Evolutionary conservation across 2,329 filamentous ascomycete genomes (phyloP), one percentile per base, ranked within the genome.

Genomic region (Thielaviopsis musarum): DNA sequence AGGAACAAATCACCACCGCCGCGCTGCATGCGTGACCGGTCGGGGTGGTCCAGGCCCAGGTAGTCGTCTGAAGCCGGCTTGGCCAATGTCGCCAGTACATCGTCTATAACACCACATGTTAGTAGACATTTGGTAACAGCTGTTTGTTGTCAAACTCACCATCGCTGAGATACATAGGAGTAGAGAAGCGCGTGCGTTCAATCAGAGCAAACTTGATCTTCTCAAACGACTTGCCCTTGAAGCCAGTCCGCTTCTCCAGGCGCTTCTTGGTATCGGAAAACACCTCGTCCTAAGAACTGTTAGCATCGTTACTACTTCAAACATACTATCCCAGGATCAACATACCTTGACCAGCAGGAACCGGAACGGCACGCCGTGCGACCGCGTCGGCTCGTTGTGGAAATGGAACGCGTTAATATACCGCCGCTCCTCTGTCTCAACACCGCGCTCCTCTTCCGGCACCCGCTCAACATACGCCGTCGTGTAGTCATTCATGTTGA

Each of bases 171-270:
- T 94, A 94, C 62, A 82, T 79, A 26, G 90, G 86, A 67, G 86
- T 89, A 48, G 86, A 83, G 71, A 88, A 94, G 51, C 76, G 75
- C 57, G 82, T 78, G 69, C 87, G 77, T 69, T 83, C 77, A 57
- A 96, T 80, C 34, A 95, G 72, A 6, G 90, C 87, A 75, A 98
- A 96, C 72, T 94, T 96, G 71, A 98, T 93, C 77, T 97, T 97
- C 71, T 98, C 91, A 65, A 98, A 91, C 64, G 89, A 89, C 77
- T 98, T 98, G 70, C 93, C 94, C 72, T 96, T 96, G 73, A 98
- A 84, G 26, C 91, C 91, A 0, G 88, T 95, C 61, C 91, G 80
- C 71, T 91, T 91, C 65, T 93, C 91, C 3, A 98, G 76, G n/a
- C 93, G 83, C 73, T 95, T 89, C 74, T 91, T 96, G 52, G 91